phyloP scores from a whole-genome alignment of 345 rosid genomes.

The Rhodamnia argentea region DNA sequence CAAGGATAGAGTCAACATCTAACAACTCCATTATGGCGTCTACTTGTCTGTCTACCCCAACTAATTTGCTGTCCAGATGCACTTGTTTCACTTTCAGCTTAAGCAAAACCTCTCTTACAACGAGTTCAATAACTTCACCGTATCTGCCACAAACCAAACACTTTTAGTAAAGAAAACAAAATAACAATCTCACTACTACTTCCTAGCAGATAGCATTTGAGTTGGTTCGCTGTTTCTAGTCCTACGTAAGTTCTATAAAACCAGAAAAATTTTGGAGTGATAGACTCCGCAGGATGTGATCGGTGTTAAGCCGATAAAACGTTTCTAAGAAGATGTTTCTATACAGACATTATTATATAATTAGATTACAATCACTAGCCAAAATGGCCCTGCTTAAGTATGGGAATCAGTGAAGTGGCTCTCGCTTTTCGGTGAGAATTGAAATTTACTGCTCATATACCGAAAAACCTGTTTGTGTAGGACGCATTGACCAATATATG shows the following conservation, averaged over 20 bases:
- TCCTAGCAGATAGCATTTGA: fast-evolving
- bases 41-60: neutral
- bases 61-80: neutral
- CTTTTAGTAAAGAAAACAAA: neutral
- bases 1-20: neutral
- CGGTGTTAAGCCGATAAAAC: no score
- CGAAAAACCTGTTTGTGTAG: no score
- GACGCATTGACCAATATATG: no score
- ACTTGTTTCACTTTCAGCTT: neutral
- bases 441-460: no score
- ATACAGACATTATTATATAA: no score
- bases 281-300: neutral
- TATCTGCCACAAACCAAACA: neutral
- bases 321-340: no score
- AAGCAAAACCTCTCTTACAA: fast-evolving
- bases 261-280: neutral
- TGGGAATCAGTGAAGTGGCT: no score
- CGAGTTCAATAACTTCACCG: neutral
- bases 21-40: neutral
- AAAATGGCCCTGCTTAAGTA: no score
- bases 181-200: neutral
- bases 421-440: no score
- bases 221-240: neutral
- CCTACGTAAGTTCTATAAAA: neutral
- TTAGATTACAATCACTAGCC: no score